These are phyloP conservation scores for Ganoderma sinense DNA, from an alignment of 1,284 basidiomycete species.

Conservation along the genomic window DNA sequence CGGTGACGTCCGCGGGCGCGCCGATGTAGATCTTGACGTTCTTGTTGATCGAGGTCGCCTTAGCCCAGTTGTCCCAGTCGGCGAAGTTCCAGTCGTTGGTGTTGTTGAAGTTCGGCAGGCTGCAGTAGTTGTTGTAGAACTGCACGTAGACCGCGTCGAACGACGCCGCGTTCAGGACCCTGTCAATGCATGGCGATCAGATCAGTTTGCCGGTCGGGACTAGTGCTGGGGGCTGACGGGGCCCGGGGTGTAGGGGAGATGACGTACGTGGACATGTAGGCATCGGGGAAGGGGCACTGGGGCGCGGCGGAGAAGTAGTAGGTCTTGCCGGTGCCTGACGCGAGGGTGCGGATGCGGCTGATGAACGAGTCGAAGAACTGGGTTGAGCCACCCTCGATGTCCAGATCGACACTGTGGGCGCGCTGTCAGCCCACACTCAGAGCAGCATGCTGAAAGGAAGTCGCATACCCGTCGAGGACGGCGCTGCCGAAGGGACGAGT, in stretches of 20 bases:
- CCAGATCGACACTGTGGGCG: conserved; percentile 57
- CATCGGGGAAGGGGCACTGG: conserved; percentile 73
- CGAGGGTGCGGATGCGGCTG: conserved; percentile 55
- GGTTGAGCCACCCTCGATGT: conserved; percentile 68
- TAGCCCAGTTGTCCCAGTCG: conserved; percentile 70
- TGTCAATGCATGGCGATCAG: not conserved
- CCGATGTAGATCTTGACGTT: conserved; percentile 72
- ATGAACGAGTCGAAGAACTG: conserved; percentile 62
- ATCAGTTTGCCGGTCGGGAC: not conserved
- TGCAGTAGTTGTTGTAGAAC: conserved; percentile 73
- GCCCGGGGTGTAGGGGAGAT: not conserved
- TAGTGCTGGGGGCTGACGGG: not conserved
- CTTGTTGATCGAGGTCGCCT: conserved; percentile 60
- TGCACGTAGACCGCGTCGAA: conserved; percentile 75
- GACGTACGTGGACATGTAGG: conserved; percentile 52
- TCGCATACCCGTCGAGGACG: conserved; percentile 67
- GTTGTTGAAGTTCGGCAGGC: conserved; percentile 49
- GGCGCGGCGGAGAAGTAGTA: conserved; percentile 72
- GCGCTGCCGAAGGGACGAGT: conserved; percentile 69
- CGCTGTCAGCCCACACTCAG: not conserved
- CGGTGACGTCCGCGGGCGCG: conserved; percentile 58
- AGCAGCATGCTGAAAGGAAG: not conserved
- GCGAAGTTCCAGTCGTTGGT: conserved; percentile 58
- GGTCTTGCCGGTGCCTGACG: conserved; percentile 58
- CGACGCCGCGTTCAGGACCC: conserved; percentile 58